These are phyloP conservation scores for Fusarium cyanostomum DNA, from an alignment of 2,329 filamentous ascomycete species.

Conservation along the genomic window DNA sequence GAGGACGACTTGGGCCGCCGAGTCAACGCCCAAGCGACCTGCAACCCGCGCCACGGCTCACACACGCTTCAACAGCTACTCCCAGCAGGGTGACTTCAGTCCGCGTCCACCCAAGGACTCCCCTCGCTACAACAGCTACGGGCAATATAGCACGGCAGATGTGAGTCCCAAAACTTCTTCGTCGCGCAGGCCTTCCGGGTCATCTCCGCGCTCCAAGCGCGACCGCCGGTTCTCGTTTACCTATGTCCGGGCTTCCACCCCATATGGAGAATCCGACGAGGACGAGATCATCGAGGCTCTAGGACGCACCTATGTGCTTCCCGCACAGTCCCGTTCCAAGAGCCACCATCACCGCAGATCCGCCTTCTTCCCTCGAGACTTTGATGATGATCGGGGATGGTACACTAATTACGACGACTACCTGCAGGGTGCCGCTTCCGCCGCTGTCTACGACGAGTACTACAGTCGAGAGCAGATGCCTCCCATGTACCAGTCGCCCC, in stretches of 20 bases:
- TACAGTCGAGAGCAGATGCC: constrained; percentile 47
- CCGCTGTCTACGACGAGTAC: constrained; percentile 49
- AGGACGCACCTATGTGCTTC: constrained; percentile 63
- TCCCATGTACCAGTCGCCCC: constrained; percentile 53
- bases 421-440: constrained; percentile 56
- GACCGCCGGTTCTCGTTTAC: constrained; percentile 67
- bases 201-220: constrained; percentile 52
- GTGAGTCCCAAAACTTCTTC: constrained; percentile 68
- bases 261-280: constrained; percentile 71
- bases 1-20: constrained; percentile 60
- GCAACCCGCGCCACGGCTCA: constrained; percentile 62
- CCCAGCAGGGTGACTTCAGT: constrained; percentile 49
- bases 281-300: constrained; percentile 67
- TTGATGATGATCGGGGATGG: constrained; percentile 63
- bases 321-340: constrained; percentile 57
- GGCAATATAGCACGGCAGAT: constrained; percentile 72
- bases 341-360: constrained; percentile 45
- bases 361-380: constrained; percentile 51
- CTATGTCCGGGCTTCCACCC: constrained; percentile 67
- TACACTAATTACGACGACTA: constrained; percentile 68
- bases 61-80: constrained; percentile 51
- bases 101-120: constrained; percentile 63
- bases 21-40: constrained; percentile 62
- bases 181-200: constrained; percentile 52
- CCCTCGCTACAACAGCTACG: constrained; percentile 69